These are phyloP conservation scores for Verruconis gallopava DNA, from an alignment of 2,329 filamentous ascomycete species.

Conservation along the genomic window DNA sequence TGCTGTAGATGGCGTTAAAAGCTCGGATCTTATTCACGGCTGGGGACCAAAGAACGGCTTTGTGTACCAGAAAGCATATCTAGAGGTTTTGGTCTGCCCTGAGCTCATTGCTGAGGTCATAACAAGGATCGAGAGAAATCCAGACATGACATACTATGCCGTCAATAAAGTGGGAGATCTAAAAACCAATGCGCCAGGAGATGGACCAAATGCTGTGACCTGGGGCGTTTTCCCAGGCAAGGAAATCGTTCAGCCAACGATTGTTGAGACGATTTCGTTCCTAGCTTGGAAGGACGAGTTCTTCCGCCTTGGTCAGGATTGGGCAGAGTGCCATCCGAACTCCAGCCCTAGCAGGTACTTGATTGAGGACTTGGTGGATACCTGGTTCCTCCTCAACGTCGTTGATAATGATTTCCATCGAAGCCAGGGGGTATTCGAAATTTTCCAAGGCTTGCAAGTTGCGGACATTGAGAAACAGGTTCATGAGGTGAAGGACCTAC, in stretches of 20 bases:
- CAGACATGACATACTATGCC: conserved; percentile 85
- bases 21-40: conserved; percentile 72
- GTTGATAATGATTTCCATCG: conserved; percentile 97
- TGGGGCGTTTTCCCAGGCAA: conserved; percentile 99
- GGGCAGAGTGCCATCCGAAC: conserved; percentile 80
- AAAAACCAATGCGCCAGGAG: conserved; percentile 69
- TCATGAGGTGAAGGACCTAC: conserved; percentile 10
- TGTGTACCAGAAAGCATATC: conserved; percentile 95
- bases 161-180: conserved; percentile 74
- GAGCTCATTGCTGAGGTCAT: conserved; percentile 67
- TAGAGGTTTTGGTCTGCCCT: conserved; percentile 80
- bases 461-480: conserved; percentile 44
- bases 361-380: conserved; percentile 72
- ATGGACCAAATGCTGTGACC: conserved; percentile 93
- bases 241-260: conserved; percentile 99
- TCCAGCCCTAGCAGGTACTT: conserved; percentile 64
- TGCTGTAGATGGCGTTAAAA: conserved; percentile 81
- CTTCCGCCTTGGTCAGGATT: conserved; percentile 81
- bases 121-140: conserved; percentile 60
- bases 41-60: conserved; percentile 95
- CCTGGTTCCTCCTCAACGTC: conserved; percentile 92
- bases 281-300: conserved; percentile 98
- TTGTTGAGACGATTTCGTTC: conserved; percentile 95
- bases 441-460: conserved; percentile 70
- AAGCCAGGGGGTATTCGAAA: conserved; percentile 64